phyloP scores from a whole-genome alignment of 2,329 filamentous ascomycete species.

The Neopestalotiopsis sp. region DNA sequence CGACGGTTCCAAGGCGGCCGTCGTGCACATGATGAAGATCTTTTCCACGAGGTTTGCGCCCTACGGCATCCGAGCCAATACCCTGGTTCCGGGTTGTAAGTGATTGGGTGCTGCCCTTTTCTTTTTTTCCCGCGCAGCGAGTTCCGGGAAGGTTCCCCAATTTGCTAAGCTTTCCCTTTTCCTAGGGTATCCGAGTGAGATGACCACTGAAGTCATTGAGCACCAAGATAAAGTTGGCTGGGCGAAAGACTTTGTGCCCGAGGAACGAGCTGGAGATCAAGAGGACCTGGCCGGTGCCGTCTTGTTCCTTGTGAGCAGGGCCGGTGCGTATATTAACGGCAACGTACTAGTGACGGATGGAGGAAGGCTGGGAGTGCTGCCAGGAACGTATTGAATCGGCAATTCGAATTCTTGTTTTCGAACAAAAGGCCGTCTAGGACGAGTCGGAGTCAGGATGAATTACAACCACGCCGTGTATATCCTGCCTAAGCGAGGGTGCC shows the following conservation, averaged over 20 bases:
- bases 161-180: background rate
- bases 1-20: constrained; percentile 71
- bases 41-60: constrained; percentile 70
- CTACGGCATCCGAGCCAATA: constrained; percentile 65
- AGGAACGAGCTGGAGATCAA: constrained; percentile 34
- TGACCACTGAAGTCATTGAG: constrained; percentile 43
- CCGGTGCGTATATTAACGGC: constrained; percentile 61
- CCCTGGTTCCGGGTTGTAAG: constrained; percentile 68
- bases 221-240: constrained; percentile 26
- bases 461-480: background rate
- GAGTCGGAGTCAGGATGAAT: background rate
- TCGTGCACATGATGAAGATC: constrained; percentile 70
- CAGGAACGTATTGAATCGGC: constrained; percentile 27
- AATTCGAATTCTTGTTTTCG: background rate
- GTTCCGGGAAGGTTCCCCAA: background rate
- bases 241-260: constrained; percentile 28
- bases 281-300: constrained; percentile 60
- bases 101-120: background rate
- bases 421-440: background rate
- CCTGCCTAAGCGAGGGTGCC: background rate
- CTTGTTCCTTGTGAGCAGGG: constrained; percentile 55
- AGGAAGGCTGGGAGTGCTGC: constrained; percentile 44
- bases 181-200: constrained; percentile 51
- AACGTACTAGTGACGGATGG: constrained; percentile 59
- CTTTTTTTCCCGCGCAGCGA: too few species aligned